Base-by-base conservation (phyloP, 2,329 filamentous ascomycete genomes). In the Aspergillus terreus region DNA sequence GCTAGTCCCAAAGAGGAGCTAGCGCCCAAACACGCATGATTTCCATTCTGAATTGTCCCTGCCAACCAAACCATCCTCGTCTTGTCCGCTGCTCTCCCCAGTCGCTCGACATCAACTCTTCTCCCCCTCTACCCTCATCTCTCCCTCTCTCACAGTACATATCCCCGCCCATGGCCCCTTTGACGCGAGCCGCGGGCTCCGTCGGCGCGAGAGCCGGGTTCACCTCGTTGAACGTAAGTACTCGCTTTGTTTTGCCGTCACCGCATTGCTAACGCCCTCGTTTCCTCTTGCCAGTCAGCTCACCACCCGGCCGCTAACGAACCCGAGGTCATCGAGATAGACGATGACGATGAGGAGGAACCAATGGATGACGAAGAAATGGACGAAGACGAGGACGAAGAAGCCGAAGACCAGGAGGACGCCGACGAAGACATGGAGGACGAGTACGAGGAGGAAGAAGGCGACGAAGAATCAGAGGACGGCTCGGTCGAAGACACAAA, bases 251-350 rank as follows among this genome's bases (percentile, higher is more conserved):
- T 51, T 46, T 27, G 5, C 25, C 25, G 25, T 27, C 25, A 27
- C 25, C 25, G 25, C 25, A 27, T 27, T 27, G 25, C 25, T 27
- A 27, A 27, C 33, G 38, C 35, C 50, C 51, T 56, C 47, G 47
- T 46, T 49, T 54, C 33, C 27, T 42, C 32, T 32, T 21, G 45
- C 12, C 51, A 67, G 63, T 51, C 56, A 45, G 32, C 48, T 43
- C 56, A 54, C 23, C 47, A 52, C 42, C 49, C 59, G 56, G 47
- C 55, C 40, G 53, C 58, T 6, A 62, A 67, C 49, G 60, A 65
- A 45, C 58, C 65, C 4, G 71, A 72, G 52, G 58, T 73, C 21
- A 72, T 74, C 55, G 70, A 66, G 49, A 71, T 74, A 41, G 68
- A 71, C 38, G 68, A 71, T 27, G 65, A 66, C 35, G 67, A 69